Evolutionary conservation across 176 grass and related monocot genomes (phyloP).

Genomic region (Olyra latifolia): DNA sequence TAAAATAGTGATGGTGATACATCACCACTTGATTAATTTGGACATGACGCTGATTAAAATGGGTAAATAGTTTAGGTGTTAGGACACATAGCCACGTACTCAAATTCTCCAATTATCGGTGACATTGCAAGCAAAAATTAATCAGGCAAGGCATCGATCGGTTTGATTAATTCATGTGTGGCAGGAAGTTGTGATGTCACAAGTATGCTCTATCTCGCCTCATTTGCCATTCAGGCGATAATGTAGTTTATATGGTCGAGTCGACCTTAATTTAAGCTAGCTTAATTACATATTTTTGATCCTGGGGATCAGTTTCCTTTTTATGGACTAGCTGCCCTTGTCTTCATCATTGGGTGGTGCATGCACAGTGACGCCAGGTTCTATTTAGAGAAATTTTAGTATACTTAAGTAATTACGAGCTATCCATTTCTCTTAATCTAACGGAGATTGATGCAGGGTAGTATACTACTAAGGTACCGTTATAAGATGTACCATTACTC

Average conservation of each 20-base stretch:
- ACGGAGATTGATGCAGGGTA: too few species aligned
- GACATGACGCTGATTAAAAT: not conserved
- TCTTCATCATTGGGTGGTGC: not conserved
- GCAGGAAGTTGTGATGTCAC: not conserved
- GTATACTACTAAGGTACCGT: too few species aligned
- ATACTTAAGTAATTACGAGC: too few species aligned
- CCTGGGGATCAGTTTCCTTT: not conserved
- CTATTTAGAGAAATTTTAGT: not conserved
- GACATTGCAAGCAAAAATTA: not conserved
- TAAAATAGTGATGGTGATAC: not conserved
- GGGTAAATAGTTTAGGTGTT: not conserved
- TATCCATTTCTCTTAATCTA: too few species aligned
- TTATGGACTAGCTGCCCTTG: not conserved
- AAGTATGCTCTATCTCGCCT: not conserved
- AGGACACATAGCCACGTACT: too few species aligned
- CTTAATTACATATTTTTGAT: not conserved
- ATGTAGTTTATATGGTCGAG: not conserved
- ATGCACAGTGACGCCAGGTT: not conserved
- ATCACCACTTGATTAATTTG: conserved; percentile 11
- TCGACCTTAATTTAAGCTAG: not conserved
- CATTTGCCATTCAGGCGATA: not conserved
- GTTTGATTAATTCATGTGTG: not conserved
- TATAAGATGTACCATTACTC: too few species aligned
- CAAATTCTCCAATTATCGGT: not conserved
- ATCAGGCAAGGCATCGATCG: too few species aligned